These are phyloP conservation scores for Mortierella sp. DNA, from an alignment of 371 early-diverging fungal species.

Conservation along the genomic window DNA sequence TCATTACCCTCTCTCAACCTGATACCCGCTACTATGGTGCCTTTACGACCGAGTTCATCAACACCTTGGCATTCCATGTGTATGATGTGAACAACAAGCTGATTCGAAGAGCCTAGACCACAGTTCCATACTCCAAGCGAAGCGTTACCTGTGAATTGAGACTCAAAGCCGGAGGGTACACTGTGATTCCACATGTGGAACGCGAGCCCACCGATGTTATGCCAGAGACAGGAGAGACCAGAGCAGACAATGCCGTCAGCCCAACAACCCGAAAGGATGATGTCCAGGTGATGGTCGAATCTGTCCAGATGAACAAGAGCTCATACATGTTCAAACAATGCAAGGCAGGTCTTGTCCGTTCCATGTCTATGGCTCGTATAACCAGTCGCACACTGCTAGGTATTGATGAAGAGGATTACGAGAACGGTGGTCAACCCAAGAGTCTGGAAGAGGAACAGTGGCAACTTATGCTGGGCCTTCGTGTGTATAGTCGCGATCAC, in stretches of 20 bases:
- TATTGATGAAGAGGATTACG: constrained; percentile 47
- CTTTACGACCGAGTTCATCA: constrained; percentile 33
- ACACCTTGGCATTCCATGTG: constrained; percentile 45
- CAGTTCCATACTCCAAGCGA: constrained; percentile 37
- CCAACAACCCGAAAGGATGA: constrained; percentile 24
- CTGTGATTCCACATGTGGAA: constrained; percentile 37
- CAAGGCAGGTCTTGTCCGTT: constrained; percentile 38
- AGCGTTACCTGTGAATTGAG: constrained; percentile 47
- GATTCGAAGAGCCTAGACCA: constrained; percentile 39
- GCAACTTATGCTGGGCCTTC: constrained; percentile 47
- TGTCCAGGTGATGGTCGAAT: constrained; percentile 29
- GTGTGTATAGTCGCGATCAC: constrained; percentile 44
- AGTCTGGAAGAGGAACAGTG: constrained; percentile 32
- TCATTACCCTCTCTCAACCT: constrained; percentile 47
- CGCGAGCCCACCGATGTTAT: constrained; percentile 32
- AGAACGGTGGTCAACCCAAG: constrained; percentile 11
- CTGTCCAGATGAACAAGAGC: constrained; percentile 49
- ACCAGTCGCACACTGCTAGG: constrained; percentile 39
- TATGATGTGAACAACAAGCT: constrained; percentile 24
- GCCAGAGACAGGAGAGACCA: not conserved
- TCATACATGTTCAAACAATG: constrained; percentile 52
- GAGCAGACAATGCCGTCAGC: constrained; percentile 29
- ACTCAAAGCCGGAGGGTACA: constrained; percentile 41
- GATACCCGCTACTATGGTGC: constrained; percentile 52
- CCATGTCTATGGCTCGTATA: constrained; percentile 42